Evolutionary conservation across 306 rosid genomes (phyloP).

Genomic region (Cucurbita moschata): DNA sequence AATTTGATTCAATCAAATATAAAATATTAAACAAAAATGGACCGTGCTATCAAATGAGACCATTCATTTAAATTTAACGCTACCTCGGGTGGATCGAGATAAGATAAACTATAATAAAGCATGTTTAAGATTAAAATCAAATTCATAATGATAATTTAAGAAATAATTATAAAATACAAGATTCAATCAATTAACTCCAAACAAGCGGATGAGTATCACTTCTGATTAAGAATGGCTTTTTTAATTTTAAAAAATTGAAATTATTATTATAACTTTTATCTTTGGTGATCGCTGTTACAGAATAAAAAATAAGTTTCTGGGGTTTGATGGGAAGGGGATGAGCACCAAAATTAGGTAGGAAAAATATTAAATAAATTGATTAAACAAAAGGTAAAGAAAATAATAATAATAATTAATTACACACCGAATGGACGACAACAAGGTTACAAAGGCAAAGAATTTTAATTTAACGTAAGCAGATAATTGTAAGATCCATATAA

Average conservation of each 20-base stretch:
- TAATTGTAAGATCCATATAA: constrained; percentile 13
- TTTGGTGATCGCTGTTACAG: background rate
- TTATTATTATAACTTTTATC: background rate
- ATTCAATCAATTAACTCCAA: background rate
- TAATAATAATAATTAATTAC: background rate
- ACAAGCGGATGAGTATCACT: background rate
- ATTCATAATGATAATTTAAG: background rate
- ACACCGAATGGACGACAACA: constrained; percentile 18
- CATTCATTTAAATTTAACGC: too few relatives aligned
- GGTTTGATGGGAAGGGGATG: background rate
- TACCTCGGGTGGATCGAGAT: background rate
- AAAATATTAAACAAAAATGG: too few relatives aligned
- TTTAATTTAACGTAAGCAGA: constrained; percentile 7
- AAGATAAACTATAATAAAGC: background rate
- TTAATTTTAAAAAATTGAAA: background rate
- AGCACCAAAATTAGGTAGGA: constrained; percentile 1
- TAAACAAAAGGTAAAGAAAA: constrained; percentile 6
- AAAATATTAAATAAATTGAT: background rate
- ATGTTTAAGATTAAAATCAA: background rate
- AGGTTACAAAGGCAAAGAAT: constrained; percentile 4
- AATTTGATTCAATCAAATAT: too few relatives aligned
- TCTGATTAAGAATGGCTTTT: background rate
- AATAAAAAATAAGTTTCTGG: background rate
- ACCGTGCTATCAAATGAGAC: too few relatives aligned
- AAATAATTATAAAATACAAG: background rate